These are phyloP conservation scores for Podospora comata DNA, from an alignment of 495 filamentous ascomycete genomes.

Conservation along the genomic window DNA sequence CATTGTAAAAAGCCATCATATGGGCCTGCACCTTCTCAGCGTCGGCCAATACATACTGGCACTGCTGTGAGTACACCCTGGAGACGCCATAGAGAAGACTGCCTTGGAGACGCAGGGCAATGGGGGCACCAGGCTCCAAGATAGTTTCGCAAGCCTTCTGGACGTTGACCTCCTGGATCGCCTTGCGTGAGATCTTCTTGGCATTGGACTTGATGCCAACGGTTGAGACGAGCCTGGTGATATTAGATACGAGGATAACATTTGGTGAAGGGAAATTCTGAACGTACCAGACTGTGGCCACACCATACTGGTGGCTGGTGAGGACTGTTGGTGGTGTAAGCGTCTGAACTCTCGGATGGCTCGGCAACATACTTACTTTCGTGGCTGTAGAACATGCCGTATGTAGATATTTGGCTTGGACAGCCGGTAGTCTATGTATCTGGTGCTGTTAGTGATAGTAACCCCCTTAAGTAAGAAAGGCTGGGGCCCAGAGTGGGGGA, in stretches of 20 bases:
- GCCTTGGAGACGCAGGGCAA: slow-evolving; percentile 89
- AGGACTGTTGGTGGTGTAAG: slow-evolving; percentile 58
- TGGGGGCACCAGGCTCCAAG: slow-evolving; percentile 75
- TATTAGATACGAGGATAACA: background rate
- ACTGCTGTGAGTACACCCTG: slow-evolving; percentile 82
- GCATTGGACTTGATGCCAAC: slow-evolving; percentile 65
- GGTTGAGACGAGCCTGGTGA: slow-evolving; percentile 81
- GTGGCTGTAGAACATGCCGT: slow-evolving; percentile 84
- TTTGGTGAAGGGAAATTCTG: background rate
- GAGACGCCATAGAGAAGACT: slow-evolving; percentile 84
- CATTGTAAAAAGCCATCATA: slow-evolving; percentile 63
- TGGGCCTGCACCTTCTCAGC: slow-evolving; percentile 70
- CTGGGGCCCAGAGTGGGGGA: background rate
- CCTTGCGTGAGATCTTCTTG: slow-evolving; percentile 76
- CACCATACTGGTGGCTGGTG: slow-evolving; percentile 81
- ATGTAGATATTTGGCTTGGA: background rate
- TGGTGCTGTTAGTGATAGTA: background rate
- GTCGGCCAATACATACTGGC: slow-evolving; percentile 77
- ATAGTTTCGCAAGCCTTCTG: slow-evolving; percentile 84
- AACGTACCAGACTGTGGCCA: slow-evolving; percentile 88
- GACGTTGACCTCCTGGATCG: slow-evolving; percentile 84
- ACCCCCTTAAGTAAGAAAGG: too few relatives aligned
- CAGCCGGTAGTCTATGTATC: background rate
- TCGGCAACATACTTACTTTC: slow-evolving; percentile 59
- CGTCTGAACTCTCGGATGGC: background rate